Evolutionary conservation across 2,329 filamentous ascomycete genomes (phyloP), one percentile per base, ranked within the genome.

Genomic region (Epichloe hybrida): DNA sequence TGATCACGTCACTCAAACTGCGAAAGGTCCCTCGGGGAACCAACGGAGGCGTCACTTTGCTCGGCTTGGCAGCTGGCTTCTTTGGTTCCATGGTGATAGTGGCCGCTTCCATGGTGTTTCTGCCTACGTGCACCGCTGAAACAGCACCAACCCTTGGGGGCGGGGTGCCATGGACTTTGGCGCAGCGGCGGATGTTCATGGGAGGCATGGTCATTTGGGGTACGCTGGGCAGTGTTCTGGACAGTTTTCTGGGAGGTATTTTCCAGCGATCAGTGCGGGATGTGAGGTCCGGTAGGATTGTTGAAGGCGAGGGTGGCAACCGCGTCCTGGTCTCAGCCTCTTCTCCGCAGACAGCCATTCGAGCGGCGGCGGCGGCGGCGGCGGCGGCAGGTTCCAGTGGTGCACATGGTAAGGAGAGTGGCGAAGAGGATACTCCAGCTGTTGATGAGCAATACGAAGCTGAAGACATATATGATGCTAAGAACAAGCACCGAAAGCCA

Each of bases 211-310:
- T 84, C 0, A 39, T 81, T 11, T 88, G 86, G 75, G 93, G 93
- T 0, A 70, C 83, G 5, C 63, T 86, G 17, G 93, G 93, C 2
- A 95, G 86, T 59, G 66, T 97, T 0, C 67, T 97, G 7, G 93
- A 98, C 67, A 95, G 88, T 55, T 66, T 95, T 4, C 76, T 98
- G 0, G 93, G 93, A 5, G 91, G 86, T 0, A 67, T 89, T 54
- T 74, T 95, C 50, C 93, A 97, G 69, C 81, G 84, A 38, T 94
- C 86, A 48, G 90, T 98, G 4, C 80, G 84, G 34, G 93, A 98
- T 62, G 80, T 84, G 49, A 77, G 84, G 47, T 86, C 80, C 2
- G 90, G 90, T 34, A 95, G 89, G 70, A 82, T 97, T 40, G 81
- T 98, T 11, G 91, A 97, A 66, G 91, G 88, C 3, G 80, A 81